Conservation (phyloP, 192 early-diverging fungal genomes). For the Coemansia sp. region DNA sequence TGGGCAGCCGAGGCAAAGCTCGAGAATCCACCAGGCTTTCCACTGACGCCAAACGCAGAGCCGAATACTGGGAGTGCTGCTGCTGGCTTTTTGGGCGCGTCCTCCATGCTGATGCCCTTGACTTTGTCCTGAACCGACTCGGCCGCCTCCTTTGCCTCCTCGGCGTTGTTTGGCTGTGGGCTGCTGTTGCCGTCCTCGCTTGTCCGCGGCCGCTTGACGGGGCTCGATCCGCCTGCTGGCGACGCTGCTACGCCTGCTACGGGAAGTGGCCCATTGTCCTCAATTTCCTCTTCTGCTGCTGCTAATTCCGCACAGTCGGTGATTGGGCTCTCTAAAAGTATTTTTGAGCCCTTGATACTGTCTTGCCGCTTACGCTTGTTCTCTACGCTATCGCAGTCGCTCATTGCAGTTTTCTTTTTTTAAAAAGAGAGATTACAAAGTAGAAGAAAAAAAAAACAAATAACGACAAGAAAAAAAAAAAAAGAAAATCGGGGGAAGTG, state of each 20-base stretch:
- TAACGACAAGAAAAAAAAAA: conserved; percentile 7
- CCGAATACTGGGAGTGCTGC: conserved; percentile 23
- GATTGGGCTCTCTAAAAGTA: not conserved
- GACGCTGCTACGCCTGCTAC: not conserved
- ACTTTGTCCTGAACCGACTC: conserved; percentile 19
- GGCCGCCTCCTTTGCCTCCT: conserved; percentile 8
- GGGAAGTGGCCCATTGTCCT: conserved; percentile 2
- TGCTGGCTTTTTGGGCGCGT: not conserved
- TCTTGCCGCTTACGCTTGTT: conserved; percentile 57
- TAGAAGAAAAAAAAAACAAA: conserved; percentile 3
- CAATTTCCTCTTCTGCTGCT: not conserved
- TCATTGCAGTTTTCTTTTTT: not conserved
- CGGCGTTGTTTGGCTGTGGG: conserved; percentile 1
- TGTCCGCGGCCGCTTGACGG: conserved; percentile 51
- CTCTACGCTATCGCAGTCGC: conserved; percentile 27
- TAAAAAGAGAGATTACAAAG: conserved; percentile 10
- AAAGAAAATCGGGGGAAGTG: not conserved
- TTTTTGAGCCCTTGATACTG: conserved; percentile 29
- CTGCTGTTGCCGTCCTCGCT: conserved; percentile 32
- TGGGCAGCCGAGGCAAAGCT: conserved; percentile 43
- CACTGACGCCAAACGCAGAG: conserved; percentile 22
- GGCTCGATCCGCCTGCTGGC: conserved; percentile 32
- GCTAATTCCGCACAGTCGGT: not conserved
- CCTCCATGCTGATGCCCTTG: conserved; percentile 11
- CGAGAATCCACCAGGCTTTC: conserved; percentile 31